phyloP scores from a whole-genome alignment of 2,329 filamentous ascomycete genomes.

The Colletotrichum sp. region DNA sequence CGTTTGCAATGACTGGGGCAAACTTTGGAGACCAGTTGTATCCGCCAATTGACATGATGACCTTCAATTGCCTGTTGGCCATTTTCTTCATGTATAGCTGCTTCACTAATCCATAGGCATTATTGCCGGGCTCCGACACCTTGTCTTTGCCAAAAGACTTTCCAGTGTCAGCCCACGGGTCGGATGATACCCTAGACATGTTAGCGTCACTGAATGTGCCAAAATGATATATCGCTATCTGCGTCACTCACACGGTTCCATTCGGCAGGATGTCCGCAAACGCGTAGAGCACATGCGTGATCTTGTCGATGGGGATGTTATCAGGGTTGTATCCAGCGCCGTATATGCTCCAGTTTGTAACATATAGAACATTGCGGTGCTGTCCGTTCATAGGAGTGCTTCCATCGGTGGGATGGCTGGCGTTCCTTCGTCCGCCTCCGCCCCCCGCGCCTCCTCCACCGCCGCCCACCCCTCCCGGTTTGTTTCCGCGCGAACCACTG shows the following conservation, averaged over 20 bases:
- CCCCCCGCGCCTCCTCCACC: neutral
- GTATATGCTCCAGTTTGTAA: constrained; percentile 17
- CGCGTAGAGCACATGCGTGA: constrained; percentile 11
- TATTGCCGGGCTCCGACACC: constrained; percentile 52
- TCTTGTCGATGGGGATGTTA: neutral
- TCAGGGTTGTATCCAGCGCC: constrained; percentile 4
- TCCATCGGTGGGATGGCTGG: neutral
- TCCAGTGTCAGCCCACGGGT: constrained; percentile 35
- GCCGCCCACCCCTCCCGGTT: neutral
- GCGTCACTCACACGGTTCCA: constrained; percentile 13
- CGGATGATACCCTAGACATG: constrained; percentile 28
- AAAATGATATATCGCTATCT: neutral
- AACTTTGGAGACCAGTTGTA: constrained; percentile 86
- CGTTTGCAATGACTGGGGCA: constrained; percentile 67
- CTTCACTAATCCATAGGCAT: constrained; percentile 82
- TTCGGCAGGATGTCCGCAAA: constrained; percentile 9
- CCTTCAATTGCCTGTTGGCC: constrained; percentile 76
- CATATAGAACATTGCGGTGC: constrained; percentile 8
- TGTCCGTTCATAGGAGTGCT: neutral
- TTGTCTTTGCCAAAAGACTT: constrained; percentile 5
- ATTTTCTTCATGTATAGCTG: constrained; percentile 82
- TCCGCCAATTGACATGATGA: constrained; percentile 81
- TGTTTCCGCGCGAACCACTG: neutral
- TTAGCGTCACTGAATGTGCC: neutral
- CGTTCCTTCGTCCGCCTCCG: neutral